Conservation (phyloP, 176 grass and related monocot genomes). For the Zoysia japonica region DNA sequence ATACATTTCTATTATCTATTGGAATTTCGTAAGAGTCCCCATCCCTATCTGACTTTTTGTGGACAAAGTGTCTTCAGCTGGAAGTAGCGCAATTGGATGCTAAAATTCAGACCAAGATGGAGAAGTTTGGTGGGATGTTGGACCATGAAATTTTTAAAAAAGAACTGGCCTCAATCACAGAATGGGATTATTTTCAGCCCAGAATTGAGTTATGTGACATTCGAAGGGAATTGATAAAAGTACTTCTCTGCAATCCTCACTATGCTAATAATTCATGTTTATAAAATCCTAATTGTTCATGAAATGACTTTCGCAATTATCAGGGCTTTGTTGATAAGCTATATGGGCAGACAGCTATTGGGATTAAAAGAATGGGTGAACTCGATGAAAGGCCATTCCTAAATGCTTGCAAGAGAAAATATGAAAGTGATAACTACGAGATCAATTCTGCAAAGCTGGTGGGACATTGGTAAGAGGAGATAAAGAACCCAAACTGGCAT, state of each 20-base stretch:
- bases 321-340: not conserved
- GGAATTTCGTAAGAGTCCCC: not conserved
- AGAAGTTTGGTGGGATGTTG: not conserved
- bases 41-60: not conserved
- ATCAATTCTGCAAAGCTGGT: slow-evolving; percentile 31
- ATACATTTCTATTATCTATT: not conserved
- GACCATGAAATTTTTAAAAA: not conserved
- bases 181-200: not conserved
- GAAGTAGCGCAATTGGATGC: not conserved
- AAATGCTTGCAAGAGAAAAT: too few species aligned
- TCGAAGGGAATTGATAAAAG: not conserved
- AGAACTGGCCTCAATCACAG: not conserved
- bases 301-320: slow-evolving; percentile 12
- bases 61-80: not conserved
- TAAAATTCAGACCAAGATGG: not conserved
- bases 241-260: not conserved
- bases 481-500: slow-evolving; percentile 40
- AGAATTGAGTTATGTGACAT: not conserved
- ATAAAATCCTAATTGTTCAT: not conserved
- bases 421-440: slow-evolving; percentile 25
- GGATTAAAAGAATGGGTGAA: slow-evolving; percentile 36
- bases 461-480: slow-evolving; percentile 38
- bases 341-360: not conserved
- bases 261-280: not conserved
- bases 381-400: slow-evolving; percentile 19